Base-by-base conservation (phyloP, 495 filamentous ascomycete species). In the Endocarpon pusillum region DNA sequence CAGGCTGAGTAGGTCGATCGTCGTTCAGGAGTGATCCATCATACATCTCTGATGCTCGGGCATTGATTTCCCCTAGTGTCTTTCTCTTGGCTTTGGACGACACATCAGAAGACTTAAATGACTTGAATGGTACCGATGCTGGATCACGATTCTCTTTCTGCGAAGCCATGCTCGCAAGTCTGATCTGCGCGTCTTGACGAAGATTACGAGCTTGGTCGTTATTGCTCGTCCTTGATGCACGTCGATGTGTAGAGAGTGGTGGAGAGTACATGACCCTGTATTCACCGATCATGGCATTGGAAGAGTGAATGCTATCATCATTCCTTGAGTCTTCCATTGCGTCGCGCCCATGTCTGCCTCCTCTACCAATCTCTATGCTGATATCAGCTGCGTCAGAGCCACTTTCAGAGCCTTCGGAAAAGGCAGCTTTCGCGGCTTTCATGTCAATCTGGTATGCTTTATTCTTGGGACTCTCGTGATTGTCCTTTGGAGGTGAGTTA, bases 21-120 rank as follows among this genome's bases (percentile, higher is more conserved):
- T 69, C 65, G 24, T 46, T 55, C 19, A 66, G 34, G 20, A 62
- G 53, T 17, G 68, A 71, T 2, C 59, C 59, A 27, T 72, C 68
- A 41, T 75, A 70, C 37, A 57, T 57, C 21, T 67, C 65, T 7
- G 59, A 56, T 7, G 67, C 61, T 41, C 59, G 66, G 8, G 66
- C 64, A 38, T 75, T 68, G 53, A 67, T 61, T 15, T 69, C 58
- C 6, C 65, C 61, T 4, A 69, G 49, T 4, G 66, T 61, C 21
- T 38, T 46, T 30, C 53, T 51, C 32, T 45, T 49, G 15, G 50
- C 33, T 33, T 54, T 56, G 3, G 52, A 48, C 3, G 48, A 27
- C n/a, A n/a, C n/a, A n/a, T n/a, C n/a, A 12, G 8, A 8, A 8
- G 23, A 8, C 8, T 25, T 8, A 12, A 8, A 12, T 8, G 23